Percentiles rank a stretch among this genome's conserved stretches.
Evolutionary conservation across 192 early-diverging fungal genomes (phyloP).

Genomic region (Backusella westeae): DNA sequence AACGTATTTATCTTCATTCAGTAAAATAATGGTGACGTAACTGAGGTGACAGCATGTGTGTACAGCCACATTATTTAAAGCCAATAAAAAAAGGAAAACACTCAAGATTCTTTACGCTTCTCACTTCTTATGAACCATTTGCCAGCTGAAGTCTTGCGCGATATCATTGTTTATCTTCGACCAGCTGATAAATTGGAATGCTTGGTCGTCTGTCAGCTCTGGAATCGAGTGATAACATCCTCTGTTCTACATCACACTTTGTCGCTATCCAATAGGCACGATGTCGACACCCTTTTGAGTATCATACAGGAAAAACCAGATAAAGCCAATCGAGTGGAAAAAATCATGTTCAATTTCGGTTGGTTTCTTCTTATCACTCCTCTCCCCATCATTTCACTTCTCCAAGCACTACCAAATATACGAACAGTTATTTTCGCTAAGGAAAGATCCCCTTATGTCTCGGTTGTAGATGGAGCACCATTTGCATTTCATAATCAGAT

Average conservation of each 20-base stretch:
- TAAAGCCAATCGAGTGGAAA: background rate
- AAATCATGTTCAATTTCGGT: background rate
- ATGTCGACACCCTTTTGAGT: background rate
- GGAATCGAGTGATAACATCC: background rate
- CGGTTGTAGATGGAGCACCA: background rate
- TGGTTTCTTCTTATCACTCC: too few relatives aligned
- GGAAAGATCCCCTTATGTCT: too few relatives aligned
- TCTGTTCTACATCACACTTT: background rate
- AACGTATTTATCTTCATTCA: too few relatives aligned
- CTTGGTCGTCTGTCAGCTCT: background rate
- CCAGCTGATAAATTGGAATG: background rate
- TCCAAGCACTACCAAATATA: too few relatives aligned
- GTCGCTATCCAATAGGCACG: background rate
- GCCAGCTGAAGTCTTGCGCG: background rate
- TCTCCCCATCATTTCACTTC: too few relatives aligned
- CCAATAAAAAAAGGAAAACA: too few relatives aligned
- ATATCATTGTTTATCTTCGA: background rate
- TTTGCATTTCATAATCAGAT: background rate
- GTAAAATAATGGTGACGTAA: too few relatives aligned
- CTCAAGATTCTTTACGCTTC: background rate
- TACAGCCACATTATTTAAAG: too few relatives aligned
- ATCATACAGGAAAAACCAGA: background rate
- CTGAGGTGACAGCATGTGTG: too few relatives aligned
- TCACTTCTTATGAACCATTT: background rate
- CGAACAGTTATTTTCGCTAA: too few relatives aligned